A percentile compares a stretch with the other conserved stretches of the same genome.
phyloP scores from a whole-genome alignment of 2,329 filamentous ascomycete genomes.

The Truncatella angustata region DNA sequence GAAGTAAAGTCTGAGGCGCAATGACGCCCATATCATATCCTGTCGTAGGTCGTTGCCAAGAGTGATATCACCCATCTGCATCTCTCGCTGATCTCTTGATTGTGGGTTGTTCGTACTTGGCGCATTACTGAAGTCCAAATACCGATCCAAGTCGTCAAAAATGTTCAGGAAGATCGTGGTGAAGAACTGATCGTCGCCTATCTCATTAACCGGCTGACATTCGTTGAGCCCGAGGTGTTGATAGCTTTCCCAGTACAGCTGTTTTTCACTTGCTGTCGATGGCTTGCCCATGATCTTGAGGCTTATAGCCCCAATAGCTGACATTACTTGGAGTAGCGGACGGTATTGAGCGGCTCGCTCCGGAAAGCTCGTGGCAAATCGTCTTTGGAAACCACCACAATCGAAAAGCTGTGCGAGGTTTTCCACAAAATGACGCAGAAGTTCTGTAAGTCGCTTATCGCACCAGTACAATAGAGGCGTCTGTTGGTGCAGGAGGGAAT shows the following conservation, averaged over 20 bases:
- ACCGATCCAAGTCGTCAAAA: background rate
- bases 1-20: background rate
- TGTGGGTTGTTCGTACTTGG: no score
- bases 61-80: background rate
- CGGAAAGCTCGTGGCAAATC: constrained; percentile 8
- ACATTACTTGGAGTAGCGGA: constrained; percentile 1
- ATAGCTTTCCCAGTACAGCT: background rate
- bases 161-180: background rate
- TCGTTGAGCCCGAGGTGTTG: no score
- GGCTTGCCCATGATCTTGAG: background rate
- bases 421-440: constrained; percentile 10
- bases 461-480: background rate
- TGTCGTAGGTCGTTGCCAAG: background rate
- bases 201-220: background rate
- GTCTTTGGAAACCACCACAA: background rate
- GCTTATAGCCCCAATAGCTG: background rate
- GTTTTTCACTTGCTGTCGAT: background rate
- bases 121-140: no score
- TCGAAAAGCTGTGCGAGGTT: constrained; percentile 9
- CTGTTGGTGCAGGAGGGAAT: background rate
- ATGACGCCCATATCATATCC: background rate
- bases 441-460: background rate
- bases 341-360: background rate
- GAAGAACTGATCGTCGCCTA: background rate
- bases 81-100: background rate